Evolutionary conservation across 2,329 filamentous ascomycete genomes (phyloP).

Genomic region (Verticillium albo-atrum): DNA sequence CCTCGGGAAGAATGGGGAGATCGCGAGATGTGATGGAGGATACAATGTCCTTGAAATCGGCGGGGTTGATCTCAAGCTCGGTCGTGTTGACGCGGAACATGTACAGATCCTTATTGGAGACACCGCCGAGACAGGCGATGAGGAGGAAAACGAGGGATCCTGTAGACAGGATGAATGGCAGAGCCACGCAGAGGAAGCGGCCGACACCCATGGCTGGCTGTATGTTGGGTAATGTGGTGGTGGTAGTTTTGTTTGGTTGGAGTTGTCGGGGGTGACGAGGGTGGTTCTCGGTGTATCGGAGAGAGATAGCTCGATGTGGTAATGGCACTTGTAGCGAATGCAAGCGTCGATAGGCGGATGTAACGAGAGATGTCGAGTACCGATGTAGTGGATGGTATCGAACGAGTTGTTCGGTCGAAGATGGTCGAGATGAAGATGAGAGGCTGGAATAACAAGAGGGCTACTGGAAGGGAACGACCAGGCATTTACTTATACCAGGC

Average conservation of each 20-base stretch:
- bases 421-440: neutral
- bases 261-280: neutral
- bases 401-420: neutral
- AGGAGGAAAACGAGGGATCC: slow-evolving; percentile 68
- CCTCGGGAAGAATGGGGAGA: slow-evolving; percentile 12
- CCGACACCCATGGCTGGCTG: slow-evolving; percentile 55
- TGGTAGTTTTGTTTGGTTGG: neutral
- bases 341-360: neutral
- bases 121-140: slow-evolving; percentile 50
- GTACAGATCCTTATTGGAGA: slow-evolving; percentile 52
- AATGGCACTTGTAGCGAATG: neutral
- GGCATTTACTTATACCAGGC: neutral
- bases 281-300: slow-evolving; percentile 1
- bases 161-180: slow-evolving; percentile 79
- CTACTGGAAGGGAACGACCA: neutral
- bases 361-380: neutral
- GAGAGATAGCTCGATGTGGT: slow-evolving; percentile 1
- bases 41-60: slow-evolving; percentile 21
- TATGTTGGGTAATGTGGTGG: slow-evolving; percentile 11
- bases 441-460: neutral
- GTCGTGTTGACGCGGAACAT: slow-evolving; percentile 58
- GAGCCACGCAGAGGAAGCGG: slow-evolving; percentile 78
- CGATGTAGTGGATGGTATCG: neutral
- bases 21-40: slow-evolving; percentile 11
- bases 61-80: slow-evolving; percentile 50